Evolutionary conservation across 1,284 basidiomycete genomes (phyloP), one percentile per base, ranked within the genome.

Genomic region (Fomitopsis betulina): DNA sequence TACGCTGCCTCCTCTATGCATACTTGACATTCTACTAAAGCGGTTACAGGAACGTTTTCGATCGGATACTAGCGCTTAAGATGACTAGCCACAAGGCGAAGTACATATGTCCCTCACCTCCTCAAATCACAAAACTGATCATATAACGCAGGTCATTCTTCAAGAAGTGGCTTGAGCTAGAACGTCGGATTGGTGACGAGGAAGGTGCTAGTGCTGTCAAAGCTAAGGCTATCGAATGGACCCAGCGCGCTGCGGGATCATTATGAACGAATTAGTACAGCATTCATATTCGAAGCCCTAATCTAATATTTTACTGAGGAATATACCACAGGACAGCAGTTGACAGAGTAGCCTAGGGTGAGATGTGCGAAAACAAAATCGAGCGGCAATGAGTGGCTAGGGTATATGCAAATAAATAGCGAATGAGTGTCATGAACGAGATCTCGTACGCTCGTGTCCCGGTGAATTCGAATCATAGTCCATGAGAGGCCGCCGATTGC

Each of bases 121-220:
- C 6, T 35, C 17, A 2, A 19, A 10, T 30, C 5, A 10, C 6
- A 33, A 13, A 52, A 23, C 45, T 49, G 15, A 35, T 13, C 42
- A 32, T 40, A 56, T 13, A 55, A 38, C 58, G 12, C 60, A 91
- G 91, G 74, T 85, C 87, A 40, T 88, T 96, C 72, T 97, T 98
- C 83, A 99, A 99, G 75, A 98, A 98, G 74, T 98, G 96, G 94
- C 79, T 99, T 40, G 87, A 88, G 59, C 76, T 98, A 49, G 97
- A 99, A 74, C 85, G 86, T 66, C 82, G 86, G 63, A 76, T 95
- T 57, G 97, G 97, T 1, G 93, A 97, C 67, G 90, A 90, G 59
- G 85, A 88, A 51, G 95, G 96, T 25, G 88, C 87, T 53, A 82
- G 85, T 32, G 71, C 73, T 39, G 97, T 98, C 39, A 95, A 98